Evolutionary conservation across 495 filamentous ascomycete species (phyloP).

Genomic region (Penicillium mononematosum): DNA sequence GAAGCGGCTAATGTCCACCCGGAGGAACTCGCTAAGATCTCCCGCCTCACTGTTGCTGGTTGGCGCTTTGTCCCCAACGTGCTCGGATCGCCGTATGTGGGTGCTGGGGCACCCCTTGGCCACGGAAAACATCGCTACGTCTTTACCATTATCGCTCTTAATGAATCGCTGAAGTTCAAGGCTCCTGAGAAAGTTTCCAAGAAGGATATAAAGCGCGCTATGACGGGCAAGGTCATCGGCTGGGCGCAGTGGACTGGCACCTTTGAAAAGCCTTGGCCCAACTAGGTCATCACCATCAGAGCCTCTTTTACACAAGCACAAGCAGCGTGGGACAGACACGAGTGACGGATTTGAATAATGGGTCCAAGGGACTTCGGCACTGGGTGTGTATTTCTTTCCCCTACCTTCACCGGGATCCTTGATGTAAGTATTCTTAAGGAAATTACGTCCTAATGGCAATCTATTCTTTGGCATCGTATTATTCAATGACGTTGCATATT

Average conservation of each 20-base stretch:
- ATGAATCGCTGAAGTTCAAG: conserved; percentile 35
- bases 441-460: background rate
- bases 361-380: background rate
- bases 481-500: background rate
- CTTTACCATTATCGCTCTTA: conserved; percentile 49
- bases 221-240: conserved; percentile 47
- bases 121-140: conserved; percentile 52
- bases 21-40: conserved; percentile 17
- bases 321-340: background rate
- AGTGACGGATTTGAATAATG: background rate
- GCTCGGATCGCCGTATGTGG: conserved; percentile 32
- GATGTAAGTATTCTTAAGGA: background rate
- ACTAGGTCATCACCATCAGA: background rate
- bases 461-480: background rate
- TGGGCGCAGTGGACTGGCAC: conserved; percentile 53
- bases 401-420: no score
- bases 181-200: conserved; percentile 35
- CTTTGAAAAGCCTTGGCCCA: conserved; percentile 42
- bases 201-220: conserved; percentile 41
- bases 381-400: background rate
- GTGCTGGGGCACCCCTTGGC: conserved; percentile 44
- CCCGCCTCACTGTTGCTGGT: conserved; percentile 29
- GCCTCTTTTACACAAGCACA: no score
- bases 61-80: conserved; percentile 45
- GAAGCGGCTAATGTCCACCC: conserved; percentile 35